phyloP scores from a whole-genome alignment of 805 yeast genomes.

The Metschnikowia lunata region DNA sequence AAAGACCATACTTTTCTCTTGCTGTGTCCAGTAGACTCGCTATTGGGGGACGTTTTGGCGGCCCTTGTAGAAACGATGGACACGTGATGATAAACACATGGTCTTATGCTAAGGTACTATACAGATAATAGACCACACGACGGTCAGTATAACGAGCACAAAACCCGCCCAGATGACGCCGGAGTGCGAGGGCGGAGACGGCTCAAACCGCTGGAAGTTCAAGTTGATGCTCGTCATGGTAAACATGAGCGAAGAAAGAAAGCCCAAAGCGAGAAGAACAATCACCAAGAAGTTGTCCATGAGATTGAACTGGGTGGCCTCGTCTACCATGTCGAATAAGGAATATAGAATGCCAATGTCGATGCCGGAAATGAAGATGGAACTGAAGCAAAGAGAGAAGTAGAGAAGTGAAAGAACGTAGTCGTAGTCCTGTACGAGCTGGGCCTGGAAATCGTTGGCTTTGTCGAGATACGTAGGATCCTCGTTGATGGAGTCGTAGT shows the following conservation, averaged over 20 bases:
- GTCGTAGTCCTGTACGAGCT: conserved; percentile 34
- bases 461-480: conserved; percentile 24
- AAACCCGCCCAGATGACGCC: conserved; percentile 25
- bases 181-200: conserved; percentile 24
- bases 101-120: conserved; percentile 2
- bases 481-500: conserved; percentile 34
- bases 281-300: conserved; percentile 32
- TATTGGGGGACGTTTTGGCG: neutral
- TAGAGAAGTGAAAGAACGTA: conserved; percentile 32
- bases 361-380: conserved; percentile 36
- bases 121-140: conserved; percentile 17
- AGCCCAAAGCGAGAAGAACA: conserved; percentile 28
- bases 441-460: conserved; percentile 20
- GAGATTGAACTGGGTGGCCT: conserved; percentile 22
- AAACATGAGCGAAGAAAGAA: conserved; percentile 29
- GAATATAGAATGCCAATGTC: conserved; percentile 38
- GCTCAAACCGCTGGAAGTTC: conserved; percentile 27
- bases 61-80: neutral
- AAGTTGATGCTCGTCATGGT: conserved; percentile 34
- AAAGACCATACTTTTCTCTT: conserved; percentile 1
- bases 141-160: conserved; percentile 19
- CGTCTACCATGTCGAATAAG: conserved; percentile 22
- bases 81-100: neutral
- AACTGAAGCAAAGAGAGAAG: conserved; percentile 31
- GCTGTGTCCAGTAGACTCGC: neutral